phyloP scores from a whole-genome alignment of 169 alveolate species.

The Plasmodium sp. region DNA sequence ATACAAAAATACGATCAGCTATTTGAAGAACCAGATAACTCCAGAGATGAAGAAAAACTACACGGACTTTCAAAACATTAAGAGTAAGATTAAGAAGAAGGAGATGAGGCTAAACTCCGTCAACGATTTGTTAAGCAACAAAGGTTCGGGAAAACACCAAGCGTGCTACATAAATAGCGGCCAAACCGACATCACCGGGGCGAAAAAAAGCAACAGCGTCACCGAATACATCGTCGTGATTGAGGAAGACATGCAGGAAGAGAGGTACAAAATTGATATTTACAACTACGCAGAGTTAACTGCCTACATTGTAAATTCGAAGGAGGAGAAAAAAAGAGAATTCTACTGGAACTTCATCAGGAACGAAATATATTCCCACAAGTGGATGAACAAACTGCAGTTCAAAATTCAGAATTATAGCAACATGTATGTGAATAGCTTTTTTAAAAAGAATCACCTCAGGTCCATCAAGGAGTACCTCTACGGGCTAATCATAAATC shows the following conservation, averaged over 20 bases:
- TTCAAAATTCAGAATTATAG: slow-evolving; percentile 52
- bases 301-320: slow-evolving; percentile 61
- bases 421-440: slow-evolving; percentile 47
- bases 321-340: slow-evolving; percentile 70
- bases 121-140: background rate
- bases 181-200: background rate
- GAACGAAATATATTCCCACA: slow-evolving; percentile 70
- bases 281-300: slow-evolving; percentile 57
- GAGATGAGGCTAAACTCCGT: background rate
- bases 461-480: slow-evolving; percentile 17
- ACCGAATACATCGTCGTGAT: slow-evolving; percentile 69
- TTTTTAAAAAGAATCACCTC: slow-evolving; percentile 31
- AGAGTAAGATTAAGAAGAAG: background rate
- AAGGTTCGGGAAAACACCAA: background rate
- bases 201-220: slow-evolving; percentile 4
- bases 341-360: slow-evolving; percentile 60
- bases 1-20: slow-evolving; percentile 51
- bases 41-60: slow-evolving; percentile 26
- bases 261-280: slow-evolving; percentile 44
- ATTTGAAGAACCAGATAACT: slow-evolving; percentile 39
- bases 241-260: slow-evolving; percentile 57
- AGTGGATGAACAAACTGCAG: slow-evolving; percentile 63
- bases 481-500: slow-evolving; percentile 19
- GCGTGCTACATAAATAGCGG: slow-evolving; percentile 31
- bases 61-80: slow-evolving; percentile 4